A percentile compares a stretch with the other conserved stretches of the same genome.
Conservation (phyloP, 1,284 basidiomycete species). For the Ustilago shanxiensis region DNA sequence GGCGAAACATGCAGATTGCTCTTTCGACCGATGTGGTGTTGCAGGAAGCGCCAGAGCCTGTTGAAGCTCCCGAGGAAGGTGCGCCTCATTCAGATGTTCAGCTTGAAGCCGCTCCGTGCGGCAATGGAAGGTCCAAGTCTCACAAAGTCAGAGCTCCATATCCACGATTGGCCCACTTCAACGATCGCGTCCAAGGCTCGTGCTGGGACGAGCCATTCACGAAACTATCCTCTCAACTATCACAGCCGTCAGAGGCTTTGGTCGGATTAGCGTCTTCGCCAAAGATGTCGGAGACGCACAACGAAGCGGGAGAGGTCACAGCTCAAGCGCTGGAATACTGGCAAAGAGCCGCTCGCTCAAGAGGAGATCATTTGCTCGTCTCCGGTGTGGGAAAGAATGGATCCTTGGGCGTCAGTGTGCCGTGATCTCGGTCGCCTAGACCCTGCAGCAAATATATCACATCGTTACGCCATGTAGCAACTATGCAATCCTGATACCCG, state of each 20-base stretch:
- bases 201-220: slow-evolving; percentile 33
- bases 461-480: neutral
- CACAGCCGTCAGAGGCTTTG: neutral
- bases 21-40: neutral
- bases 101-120: neutral
- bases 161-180: slow-evolving; percentile 31
- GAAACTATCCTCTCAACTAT: neutral
- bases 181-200: slow-evolving; percentile 35
- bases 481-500: neutral
- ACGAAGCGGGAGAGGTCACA: neutral
- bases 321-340: slow-evolving; percentile 23
- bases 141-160: no score
- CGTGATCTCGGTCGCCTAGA: neutral
- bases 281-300: neutral
- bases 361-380: slow-evolving; percentile 48
- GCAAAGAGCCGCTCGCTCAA: slow-evolving; percentile 29
- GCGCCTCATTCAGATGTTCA: no score
- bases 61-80: neutral
- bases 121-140: no score
- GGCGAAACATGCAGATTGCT: neutral
- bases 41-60: neutral
- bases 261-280: neutral
- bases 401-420: slow-evolving; percentile 20
- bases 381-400: slow-evolving; percentile 45
- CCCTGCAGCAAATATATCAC: neutral